Evolutionary conservation across 2,329 filamentous ascomycete species (phyloP), one percentile per base, ranked within the genome.

Genomic region (Clathrospora elynae): DNA sequence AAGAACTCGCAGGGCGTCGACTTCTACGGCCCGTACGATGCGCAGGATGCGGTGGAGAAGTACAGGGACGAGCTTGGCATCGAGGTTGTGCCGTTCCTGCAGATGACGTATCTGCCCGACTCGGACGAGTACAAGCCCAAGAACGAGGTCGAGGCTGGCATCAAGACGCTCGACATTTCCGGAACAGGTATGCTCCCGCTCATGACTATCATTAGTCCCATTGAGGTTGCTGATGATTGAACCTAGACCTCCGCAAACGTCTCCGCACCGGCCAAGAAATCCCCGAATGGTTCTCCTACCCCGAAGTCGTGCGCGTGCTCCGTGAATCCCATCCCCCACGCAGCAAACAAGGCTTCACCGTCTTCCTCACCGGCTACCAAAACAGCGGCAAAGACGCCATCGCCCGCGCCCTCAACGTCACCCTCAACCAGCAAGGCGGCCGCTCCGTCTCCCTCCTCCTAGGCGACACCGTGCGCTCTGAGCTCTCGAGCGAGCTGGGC

Each of bases 241-340:
- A 16, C 17, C n/a, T 87, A 49, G 93, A 99, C 79, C 88, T 99
- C 66, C 91, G 93, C 67, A 83, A 87, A 67, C 88, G 93, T 63
- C 85, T 99, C 54, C 86, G 87, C 66, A 95, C 87, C 49, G 93
- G 93, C 61, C 88, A 88, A 63, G 90, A 95, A 61, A 99, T 99
- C 62, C 93, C 93, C 60, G 90, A 95, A 75, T 99, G 93, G 93
- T 99, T 99, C 82, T 97, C 93, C 20, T 99, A 99, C 80, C 92
- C 93, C 51, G 93, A 99, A 78, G 93, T 99, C 61, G 93, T 99
- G 75, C 86, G 85, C 73, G 93, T 97, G 35, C 86, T 99, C 51
- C 86, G 93, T 65, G 91, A 99, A 78, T 95, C 92, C 60, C 93
- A 97, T 79, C 93, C 92, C 35, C 84, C 95, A 36, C 88, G 93